Evolutionary conservation across 2,329 filamentous ascomycete genomes (phyloP).

Genomic region (Pestalotiopsis sp.): DNA sequence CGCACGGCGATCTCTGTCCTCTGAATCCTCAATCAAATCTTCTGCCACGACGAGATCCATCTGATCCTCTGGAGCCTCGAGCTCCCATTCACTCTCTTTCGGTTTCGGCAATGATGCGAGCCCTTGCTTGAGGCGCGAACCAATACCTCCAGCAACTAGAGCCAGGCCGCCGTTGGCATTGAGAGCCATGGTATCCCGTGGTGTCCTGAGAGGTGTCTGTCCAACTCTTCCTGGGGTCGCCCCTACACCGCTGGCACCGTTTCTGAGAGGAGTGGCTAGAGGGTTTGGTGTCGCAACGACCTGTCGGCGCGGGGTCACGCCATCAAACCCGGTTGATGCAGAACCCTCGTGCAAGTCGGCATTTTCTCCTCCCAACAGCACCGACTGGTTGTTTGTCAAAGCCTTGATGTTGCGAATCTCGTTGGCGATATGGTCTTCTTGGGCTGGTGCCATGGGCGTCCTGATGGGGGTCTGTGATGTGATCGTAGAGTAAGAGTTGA

Average conservation of each 20-base stretch:
- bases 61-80: constrained; percentile 85
- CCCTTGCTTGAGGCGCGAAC: constrained; percentile 67
- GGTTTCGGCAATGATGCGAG: constrained; percentile 88
- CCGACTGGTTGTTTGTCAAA: constrained; percentile 91
- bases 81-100: constrained; percentile 91
- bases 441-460: constrained; percentile 85
- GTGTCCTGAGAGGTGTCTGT: constrained; percentile 84
- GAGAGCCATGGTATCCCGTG: constrained; percentile 82
- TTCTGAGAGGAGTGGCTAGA: constrained; percentile 83
- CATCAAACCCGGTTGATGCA: constrained; percentile 85
- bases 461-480: constrained; percentile 85
- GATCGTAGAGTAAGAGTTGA: constrained; percentile 83
- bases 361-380: constrained; percentile 90
- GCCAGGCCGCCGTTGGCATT: constrained; percentile 73
- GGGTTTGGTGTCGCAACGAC: constrained; percentile 91
- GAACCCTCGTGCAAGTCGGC: constrained; percentile 81
- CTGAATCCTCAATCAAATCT: constrained; percentile 62
- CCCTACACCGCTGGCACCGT: constrained; percentile 61
- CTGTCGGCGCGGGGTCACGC: constrained; percentile 78
- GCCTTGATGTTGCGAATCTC: constrained; percentile 94
- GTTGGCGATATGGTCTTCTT: constrained; percentile 95
- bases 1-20: constrained; percentile 79
- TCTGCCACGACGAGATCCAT: constrained; percentile 55
- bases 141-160: constrained; percentile 72
- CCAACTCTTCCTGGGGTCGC: constrained; percentile 71